Conservation (phyloP, 768 basidiomycete species). For the Termitomyces sp. region DNA sequence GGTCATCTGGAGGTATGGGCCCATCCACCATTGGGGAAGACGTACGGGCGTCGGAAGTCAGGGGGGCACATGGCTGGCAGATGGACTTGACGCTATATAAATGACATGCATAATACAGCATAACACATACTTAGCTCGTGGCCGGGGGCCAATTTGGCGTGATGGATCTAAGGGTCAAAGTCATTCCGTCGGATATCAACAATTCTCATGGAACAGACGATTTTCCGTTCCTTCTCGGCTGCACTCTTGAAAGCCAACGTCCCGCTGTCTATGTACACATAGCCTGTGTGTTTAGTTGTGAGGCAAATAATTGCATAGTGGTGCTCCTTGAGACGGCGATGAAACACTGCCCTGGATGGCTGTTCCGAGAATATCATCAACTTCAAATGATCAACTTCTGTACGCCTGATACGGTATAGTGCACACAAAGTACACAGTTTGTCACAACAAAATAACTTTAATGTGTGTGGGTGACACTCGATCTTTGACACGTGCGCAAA, state of each 20-base stretch:
- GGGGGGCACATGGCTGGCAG: slow-evolving; percentile 6
- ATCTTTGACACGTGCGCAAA: background rate
- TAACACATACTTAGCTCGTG: slow-evolving; percentile 5
- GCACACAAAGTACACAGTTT: no score
- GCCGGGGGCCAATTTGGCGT: slow-evolving; percentile 5
- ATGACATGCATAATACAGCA: background rate
- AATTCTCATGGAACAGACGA: background rate
- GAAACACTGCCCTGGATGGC: background rate
- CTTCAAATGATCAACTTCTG: background rate
- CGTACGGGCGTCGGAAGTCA: slow-evolving; percentile 10
- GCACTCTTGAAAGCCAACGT: no score
- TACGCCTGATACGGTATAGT: background rate
- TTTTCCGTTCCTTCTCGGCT: background rate
- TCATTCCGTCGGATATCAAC: slow-evolving; percentile 3
- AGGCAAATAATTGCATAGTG: background rate
- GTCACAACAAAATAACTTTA: no score
- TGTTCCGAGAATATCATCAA: background rate
- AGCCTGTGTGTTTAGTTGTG: no score
- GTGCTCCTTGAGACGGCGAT: background rate
- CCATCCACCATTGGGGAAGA: slow-evolving; percentile 3
- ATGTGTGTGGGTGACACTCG: background rate
- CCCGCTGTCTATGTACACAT: no score
- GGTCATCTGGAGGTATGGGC: background rate
- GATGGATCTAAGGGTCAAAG: slow-evolving; percentile 12
- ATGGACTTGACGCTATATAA: slow-evolving; percentile 7